Base-by-base conservation (phyloP, 805 yeast species). In the Ogataea glucozyma region DNA sequence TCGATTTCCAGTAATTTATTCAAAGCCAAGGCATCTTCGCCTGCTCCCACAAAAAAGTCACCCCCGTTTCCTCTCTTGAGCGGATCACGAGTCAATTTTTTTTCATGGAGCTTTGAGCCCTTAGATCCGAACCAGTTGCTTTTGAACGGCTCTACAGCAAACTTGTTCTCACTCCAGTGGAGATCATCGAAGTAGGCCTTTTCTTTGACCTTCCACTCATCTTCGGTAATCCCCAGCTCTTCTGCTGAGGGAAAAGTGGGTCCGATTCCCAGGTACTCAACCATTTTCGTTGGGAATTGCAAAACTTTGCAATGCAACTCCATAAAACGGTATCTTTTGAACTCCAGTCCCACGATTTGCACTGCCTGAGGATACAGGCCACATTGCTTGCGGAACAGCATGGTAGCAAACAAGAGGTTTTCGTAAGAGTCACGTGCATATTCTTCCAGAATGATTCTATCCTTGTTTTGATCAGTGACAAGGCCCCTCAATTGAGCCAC, bases 381-480 rank as follows among this genome's bases (percentile, higher is more conserved):
- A 3, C 65, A 58, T 2, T 71, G 46, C 49, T 81, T 79, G 22
- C 72, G 59, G 56, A 71, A 85, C 39, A 79, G 64, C 26, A 75
- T 68, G 2, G 83, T 50, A 49, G 84, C 78, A 59, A 78, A 85
- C 3, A 85, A 46, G 5, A 86, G 75, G 60, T 87, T 87, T 56
- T 87, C 95, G 57, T 83, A 83, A 1, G 93, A 85, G 60, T 87
- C 95, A 29, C 88, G 65, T 0, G 95, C 88, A 58, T 61, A 83
- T 51, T 84, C 90, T 55, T 87, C 96, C 1, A 80, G 64, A 5
- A 68, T 47, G 0, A 83, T 61, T 35, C 67, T 35, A 37, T 53
- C 17, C 4, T 19, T 27, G 26, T 45, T 20, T 16, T 34, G 35
- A 23, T 29, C n/a, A 17, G 22, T 32, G 29, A 41, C 49, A 44